Conservation (phyloP, 306 rosid species). For the Dryas alaskensis region DNA sequence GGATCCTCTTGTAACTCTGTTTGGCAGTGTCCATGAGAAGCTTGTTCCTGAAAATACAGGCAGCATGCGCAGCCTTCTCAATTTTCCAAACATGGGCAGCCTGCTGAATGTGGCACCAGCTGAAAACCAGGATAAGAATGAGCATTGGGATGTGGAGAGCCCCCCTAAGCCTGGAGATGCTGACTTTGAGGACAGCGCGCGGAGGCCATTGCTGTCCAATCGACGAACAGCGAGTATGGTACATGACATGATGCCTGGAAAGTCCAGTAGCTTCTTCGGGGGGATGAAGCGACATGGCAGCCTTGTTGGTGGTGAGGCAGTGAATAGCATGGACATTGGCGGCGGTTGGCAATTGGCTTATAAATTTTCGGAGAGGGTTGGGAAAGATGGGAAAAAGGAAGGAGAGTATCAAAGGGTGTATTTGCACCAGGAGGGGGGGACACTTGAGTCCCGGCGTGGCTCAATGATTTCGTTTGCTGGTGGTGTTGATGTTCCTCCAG, state of each 20-base stretch:
- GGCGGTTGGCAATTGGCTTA: slow-evolving; percentile 50
- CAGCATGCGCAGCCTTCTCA: slow-evolving; percentile 32
- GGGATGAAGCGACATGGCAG: slow-evolving; percentile 21
- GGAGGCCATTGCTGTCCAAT: slow-evolving; percentile 36
- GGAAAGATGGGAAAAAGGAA: slow-evolving; percentile 33
- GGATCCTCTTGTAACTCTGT: slow-evolving; percentile 44
- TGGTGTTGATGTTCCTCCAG: slow-evolving; percentile 25
- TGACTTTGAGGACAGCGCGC: slow-evolving; percentile 32
- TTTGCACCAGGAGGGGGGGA: slow-evolving; percentile 36
- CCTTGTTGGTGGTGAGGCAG: slow-evolving; percentile 25
- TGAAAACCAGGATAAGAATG: slow-evolving; percentile 16
- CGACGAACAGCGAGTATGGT: slow-evolving; percentile 31
- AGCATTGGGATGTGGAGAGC: slow-evolving; percentile 37
- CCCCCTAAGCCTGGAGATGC: slow-evolving; percentile 13
- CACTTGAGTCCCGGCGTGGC: slow-evolving; percentile 21
- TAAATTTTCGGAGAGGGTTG: slow-evolving; percentile 29
- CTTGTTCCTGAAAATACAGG: slow-evolving; percentile 28
- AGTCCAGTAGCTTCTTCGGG: slow-evolving; percentile 14
- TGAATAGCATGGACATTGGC: slow-evolving; percentile 38
- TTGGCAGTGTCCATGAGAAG: slow-evolving; percentile 46
- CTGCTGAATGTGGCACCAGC: slow-evolving; percentile 25
- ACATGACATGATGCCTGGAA: slow-evolving; percentile 7
- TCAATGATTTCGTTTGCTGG: slow-evolving; percentile 33
- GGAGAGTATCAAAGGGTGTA: slow-evolving; percentile 41
- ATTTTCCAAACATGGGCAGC: slow-evolving; percentile 39